Base-by-base conservation (phyloP, 2,329 filamentous ascomycete species). In the Aspergillus piperis region DNA sequence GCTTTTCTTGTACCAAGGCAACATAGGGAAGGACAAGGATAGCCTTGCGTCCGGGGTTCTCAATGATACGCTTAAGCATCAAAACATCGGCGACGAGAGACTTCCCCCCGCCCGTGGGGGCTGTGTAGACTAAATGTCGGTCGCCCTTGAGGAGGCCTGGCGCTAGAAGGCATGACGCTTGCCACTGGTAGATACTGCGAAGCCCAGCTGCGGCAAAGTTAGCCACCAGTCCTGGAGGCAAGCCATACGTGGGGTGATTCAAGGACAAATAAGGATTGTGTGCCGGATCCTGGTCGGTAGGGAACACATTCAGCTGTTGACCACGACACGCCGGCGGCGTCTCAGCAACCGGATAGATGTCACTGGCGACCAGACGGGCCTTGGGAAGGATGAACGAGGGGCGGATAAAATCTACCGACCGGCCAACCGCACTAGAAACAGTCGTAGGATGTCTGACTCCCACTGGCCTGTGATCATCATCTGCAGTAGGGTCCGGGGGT, bases 1-100 rank as follows among this genome's bases (percentile, higher is more conserved):
- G 83, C 72, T 92, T 92, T 73, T 93, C 90, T 70, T 92, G 89
- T 0, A 93, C 90, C 3, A 93, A 82, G 17, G 90, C 89, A 64
- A 92, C 89, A 74, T 91, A 93, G 0, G 90, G 90, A 17, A 92
- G 80, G 19, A 92, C 86, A 17, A 92, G 77, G 11, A 93, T 82
- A 2, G 88, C 89, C 65, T 92, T 92, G 59, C 86, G 82, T 19
- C 80, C 80, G 1, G 84, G 83, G 49, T 87, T 81, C 47, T 85
- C 82, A n/a, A 91, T 79, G 21, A 92, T 80, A 61, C 84, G 83
- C 70, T 89, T 91, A 56, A 92, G 77, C 85, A 92, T 89, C 54
- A 92, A 77, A 27, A 92, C 84, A 71, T 85, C 83, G 4, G 89
- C 89, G 50, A 92, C 88, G 11, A 92, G 81, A 7, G 88, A 91